These are phyloP conservation scores for Suillus cothurnatus DNA, from an alignment of 768 basidiomycete genomes.

Conservation along the genomic window DNA sequence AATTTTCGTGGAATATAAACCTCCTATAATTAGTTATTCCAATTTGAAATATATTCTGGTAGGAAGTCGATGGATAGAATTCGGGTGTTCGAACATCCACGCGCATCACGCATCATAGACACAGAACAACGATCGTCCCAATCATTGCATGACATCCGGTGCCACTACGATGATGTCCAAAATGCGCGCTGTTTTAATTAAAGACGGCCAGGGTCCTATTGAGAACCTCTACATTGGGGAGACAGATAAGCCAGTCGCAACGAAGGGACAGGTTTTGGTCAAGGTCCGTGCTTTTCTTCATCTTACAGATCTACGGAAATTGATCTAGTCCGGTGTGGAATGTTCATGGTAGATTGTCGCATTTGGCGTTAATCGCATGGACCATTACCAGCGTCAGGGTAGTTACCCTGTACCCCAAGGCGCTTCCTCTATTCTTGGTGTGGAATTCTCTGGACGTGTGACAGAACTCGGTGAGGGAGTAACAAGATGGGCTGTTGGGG, in stretches of 20 bases:
- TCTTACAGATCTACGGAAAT: background rate
- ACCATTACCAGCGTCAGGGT: slow-evolving; percentile 71
- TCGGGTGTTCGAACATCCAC: background rate
- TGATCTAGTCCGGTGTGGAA: background rate
- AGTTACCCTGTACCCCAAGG: slow-evolving; percentile 80
- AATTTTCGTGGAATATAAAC: background rate
- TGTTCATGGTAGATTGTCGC: slow-evolving; percentile 57
- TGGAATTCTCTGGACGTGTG: slow-evolving; percentile 81
- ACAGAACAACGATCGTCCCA: background rate
- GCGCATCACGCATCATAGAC: background rate
- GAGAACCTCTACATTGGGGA: slow-evolving; percentile 83
- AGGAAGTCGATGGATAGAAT: background rate
- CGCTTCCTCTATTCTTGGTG: slow-evolving; percentile 74
- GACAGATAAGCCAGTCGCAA: slow-evolving; percentile 58
- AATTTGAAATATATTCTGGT: background rate
- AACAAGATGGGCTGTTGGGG: slow-evolving; percentile 57
- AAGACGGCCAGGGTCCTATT: slow-evolving; percentile 70
- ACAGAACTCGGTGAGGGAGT: slow-evolving; percentile 53
- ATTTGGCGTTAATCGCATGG: slow-evolving; percentile 92
- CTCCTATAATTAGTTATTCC: background rate
- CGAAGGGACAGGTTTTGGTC: slow-evolving; percentile 69
- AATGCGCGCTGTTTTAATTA: slow-evolving; percentile 84
- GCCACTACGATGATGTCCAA: slow-evolving; percentile 16
- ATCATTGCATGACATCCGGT: background rate
- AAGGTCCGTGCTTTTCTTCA: slow-evolving; percentile 51